Base-by-base conservation (phyloP, 2,329 filamentous ascomycete genomes). In the Cladophialophora psammophila region DNA sequence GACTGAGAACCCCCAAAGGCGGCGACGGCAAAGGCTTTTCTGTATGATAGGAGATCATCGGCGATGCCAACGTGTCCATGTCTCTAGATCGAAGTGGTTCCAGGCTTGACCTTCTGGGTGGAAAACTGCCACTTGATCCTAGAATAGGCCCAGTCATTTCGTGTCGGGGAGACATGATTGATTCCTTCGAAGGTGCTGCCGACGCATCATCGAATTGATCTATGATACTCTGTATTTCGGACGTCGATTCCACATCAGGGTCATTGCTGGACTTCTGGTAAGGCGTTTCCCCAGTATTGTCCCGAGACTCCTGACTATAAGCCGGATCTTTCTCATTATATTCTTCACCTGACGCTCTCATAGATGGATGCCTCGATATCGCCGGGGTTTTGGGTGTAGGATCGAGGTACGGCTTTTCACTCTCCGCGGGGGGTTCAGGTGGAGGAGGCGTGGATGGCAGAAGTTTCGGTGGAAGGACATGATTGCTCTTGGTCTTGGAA, bases 201-300 rank as follows among this genome's bases (percentile, higher is more conserved):
- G 88, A 88, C 59, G 88, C 88, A 75, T 92, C 89, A 72, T 91
- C 90, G 74, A 98, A 98, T 79, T 98, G 95, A 69, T 93, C 92
- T 92, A 99, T 98, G 77, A 99, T 98, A 76, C 87, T 96, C 79
- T 97, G 92, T 67, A 99, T 97, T 80, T 99, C 95, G 5, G 90
- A 90, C 66, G 88, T 87, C 1, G 91, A 92, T 60, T 88, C 88
- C 59, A 87, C 86, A 40, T 82, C 75, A 32, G 53, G 72, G 62
- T 84, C 84, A 66, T 80, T 80, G 72, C 83, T 86, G 12, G 52
- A 13, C 40, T 61, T 66, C 18, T 45, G 60, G 48, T 64, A 15
- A 10, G 63, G 20, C 59, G 88, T 87, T 60, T 90, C 87, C 69
- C 86, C 85, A 6, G 79, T 84, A 35, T 80, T 81, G 72, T 87